A percentile compares a stretch with the other conserved stretches of the same genome.
phyloP scores from a whole-genome alignment of 2,329 filamentous ascomycete species.

The Cercospora sp. region DNA sequence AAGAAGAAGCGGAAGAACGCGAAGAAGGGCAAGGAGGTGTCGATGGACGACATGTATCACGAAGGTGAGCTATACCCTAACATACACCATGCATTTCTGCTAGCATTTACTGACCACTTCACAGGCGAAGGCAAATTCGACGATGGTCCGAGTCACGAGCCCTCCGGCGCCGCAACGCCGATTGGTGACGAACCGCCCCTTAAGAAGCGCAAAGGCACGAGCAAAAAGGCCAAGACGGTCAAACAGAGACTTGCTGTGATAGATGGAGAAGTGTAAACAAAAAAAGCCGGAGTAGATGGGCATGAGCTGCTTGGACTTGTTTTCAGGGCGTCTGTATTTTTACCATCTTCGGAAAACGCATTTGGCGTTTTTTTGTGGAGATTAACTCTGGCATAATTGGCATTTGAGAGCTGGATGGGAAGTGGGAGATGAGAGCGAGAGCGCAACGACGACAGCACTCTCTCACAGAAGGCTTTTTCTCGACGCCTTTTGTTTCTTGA shows the following conservation, averaged over 20 bases:
- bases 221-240: constrained; percentile 55
- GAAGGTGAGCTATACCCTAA: constrained; percentile 64
- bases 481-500: not conserved
- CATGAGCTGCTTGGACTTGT: not conserved
- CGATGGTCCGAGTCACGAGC: constrained; percentile 78
- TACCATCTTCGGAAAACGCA: not conserved
- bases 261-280: constrained; percentile 42
- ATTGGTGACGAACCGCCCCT: constrained; percentile 52
- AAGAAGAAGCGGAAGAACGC: constrained; percentile 53
- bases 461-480: not conserved
- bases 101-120: constrained; percentile 18
- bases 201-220: constrained; percentile 59
- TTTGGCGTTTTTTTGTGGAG: not conserved
- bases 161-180: constrained; percentile 83
- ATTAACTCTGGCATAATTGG: not conserved
- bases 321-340: not conserved
- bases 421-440: not conserved
- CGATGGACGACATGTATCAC: constrained; percentile 96
- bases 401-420: not conserved
- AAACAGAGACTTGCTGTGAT: constrained; percentile 53
- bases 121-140: constrained; percentile 96
- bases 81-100: not conserved
- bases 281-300: not conserved
- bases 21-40: constrained; percentile 64
- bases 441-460: not conserved